Percentiles rank a stretch among this genome's conserved stretches.
Conservation (phyloP, 306 rosid genomes). For the Vachellia pachyceras region DNA sequence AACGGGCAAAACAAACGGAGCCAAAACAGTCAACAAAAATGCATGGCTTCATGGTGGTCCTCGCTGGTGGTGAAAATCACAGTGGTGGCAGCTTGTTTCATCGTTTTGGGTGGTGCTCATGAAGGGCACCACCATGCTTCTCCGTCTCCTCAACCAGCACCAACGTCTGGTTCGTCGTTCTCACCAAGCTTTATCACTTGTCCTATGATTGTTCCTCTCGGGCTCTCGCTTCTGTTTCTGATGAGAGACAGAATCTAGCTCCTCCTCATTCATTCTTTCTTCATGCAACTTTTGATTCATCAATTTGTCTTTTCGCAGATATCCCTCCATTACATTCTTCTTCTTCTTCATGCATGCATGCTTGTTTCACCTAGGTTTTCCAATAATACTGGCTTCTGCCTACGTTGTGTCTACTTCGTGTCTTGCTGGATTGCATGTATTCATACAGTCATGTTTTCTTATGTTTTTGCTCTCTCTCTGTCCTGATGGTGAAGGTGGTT, state of each 20-base stretch:
- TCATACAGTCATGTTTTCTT: too few relatives aligned
- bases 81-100: conserved; percentile 36
- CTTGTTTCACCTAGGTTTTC: neutral
- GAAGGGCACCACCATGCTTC: conserved; percentile 35
- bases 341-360: neutral
- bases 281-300: neutral
- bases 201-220: conserved; percentile 37
- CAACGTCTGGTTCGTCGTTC: conserved; percentile 28
- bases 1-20: too few relatives aligned
- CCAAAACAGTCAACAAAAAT: neutral
- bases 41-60: conserved; percentile 47
- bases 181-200: conserved; percentile 39
- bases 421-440: neutral
- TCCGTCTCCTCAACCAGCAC: conserved; percentile 35
- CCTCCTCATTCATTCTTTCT: neutral
- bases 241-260: conserved; percentile 31
- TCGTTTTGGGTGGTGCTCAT: conserved; percentile 49
- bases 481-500: neutral
- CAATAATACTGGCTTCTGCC: neutral
- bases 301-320: neutral
- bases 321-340: neutral
- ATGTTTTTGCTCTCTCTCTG: too few relatives aligned
- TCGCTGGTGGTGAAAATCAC: conserved; percentile 24
- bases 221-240: conserved; percentile 41
- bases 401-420: neutral